Evolutionary conservation across 2,329 filamentous ascomycete genomes (phyloP).

Genomic region (Colletotrichum higginsianum): DNA sequence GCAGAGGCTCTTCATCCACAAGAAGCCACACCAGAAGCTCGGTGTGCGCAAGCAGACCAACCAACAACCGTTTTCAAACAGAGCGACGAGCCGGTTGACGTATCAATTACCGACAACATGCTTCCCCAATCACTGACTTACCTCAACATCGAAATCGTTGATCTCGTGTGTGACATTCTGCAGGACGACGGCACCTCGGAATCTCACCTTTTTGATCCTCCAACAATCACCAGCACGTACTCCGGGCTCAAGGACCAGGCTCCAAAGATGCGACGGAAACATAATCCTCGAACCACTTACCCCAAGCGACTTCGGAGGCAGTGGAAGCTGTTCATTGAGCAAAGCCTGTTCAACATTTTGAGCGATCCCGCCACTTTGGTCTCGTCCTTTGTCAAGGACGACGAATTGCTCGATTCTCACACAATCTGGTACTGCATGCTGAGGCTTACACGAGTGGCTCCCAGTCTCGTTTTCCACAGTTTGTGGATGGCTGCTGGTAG

Average conservation of each 20-base stretch:
- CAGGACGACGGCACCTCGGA: conserved; percentile 70
- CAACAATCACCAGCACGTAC: conserved; percentile 35
- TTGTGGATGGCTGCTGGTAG: conserved; percentile 74
- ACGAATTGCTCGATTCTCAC: conserved; percentile 71
- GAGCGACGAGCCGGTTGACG: conserved; percentile 43
- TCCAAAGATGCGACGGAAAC: conserved; percentile 53
- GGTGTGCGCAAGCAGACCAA: background rate
- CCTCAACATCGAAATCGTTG: conserved; percentile 69
- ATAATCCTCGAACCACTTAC: conserved; percentile 46
- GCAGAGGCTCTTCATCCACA: background rate
- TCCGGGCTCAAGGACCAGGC: conserved; percentile 42
- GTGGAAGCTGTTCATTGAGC: conserved; percentile 75
- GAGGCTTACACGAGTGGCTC: conserved; percentile 69
- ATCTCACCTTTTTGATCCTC: conserved; percentile 60
- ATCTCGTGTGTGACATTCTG: conserved; percentile 73
- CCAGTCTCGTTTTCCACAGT: conserved; percentile 73
- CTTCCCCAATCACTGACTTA: conserved; percentile 71
- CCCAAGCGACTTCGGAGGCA: conserved; percentile 56
- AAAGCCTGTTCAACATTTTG: conserved; percentile 75
- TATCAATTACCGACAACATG: conserved; percentile 51
- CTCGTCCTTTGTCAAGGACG: conserved; percentile 69
- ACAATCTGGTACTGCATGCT: conserved; percentile 76
- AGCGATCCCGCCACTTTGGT: conserved; percentile 70
- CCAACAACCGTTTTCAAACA: conserved; percentile 3
- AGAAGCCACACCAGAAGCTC: background rate